Evolutionary conservation across 73 alveolate species (phyloP).

Genomic region (Paramecium sexaurelia): DNA sequence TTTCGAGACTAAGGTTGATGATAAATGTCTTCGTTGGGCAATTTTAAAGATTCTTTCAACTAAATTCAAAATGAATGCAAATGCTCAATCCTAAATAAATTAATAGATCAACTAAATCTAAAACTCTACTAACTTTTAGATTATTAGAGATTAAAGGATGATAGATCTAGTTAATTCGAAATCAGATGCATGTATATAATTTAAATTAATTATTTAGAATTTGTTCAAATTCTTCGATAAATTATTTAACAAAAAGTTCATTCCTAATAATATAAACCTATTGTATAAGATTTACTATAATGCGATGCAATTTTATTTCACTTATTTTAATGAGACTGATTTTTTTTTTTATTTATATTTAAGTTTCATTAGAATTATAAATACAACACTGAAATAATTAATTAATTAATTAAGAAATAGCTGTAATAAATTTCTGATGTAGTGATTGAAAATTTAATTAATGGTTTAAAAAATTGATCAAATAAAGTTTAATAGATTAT

Average conservation of each 20-base stretch:
- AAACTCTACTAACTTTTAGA: neutral
- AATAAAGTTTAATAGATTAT: too few species aligned
- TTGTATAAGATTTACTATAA: neutral
- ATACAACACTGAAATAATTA: neutral
- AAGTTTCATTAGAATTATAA: neutral
- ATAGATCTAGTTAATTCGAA: neutral
- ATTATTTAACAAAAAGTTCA: neutral
- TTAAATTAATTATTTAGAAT: neutral
- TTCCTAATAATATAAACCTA: neutral
- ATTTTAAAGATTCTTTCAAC: neutral
- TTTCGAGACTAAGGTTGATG: neutral
- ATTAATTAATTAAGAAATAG: neutral
- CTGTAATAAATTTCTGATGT: too few species aligned
- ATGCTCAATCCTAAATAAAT: neutral
- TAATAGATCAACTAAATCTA: neutral
- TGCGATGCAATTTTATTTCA: neutral
- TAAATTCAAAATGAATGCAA: neutral
- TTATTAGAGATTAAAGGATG: neutral
- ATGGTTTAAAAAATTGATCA: too few species aligned
- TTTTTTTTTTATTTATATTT: neutral
- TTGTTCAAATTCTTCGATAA: neutral
- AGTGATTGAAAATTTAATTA: too few species aligned
- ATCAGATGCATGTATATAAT: neutral
- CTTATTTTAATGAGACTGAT: neutral
- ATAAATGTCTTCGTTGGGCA: neutral